Base-by-base conservation (phyloP, 352 stramenopile genomes). In the Aphanomyces euteiches region DNA sequence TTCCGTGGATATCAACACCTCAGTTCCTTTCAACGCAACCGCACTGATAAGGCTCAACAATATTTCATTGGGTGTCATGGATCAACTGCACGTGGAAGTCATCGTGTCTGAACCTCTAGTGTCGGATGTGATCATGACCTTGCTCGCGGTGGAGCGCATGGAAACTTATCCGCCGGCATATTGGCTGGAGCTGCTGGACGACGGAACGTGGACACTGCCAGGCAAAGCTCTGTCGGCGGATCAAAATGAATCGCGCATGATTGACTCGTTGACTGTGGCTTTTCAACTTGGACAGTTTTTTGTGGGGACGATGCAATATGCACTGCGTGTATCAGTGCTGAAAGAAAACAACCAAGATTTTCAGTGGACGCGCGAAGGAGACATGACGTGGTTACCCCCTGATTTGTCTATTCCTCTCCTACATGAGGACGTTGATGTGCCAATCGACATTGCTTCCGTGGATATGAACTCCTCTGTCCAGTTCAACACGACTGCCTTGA, bases 391-490 rank as follows among this genome's bases (percentile, higher is more conserved):
- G 7, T 79, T 77, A 69, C 87, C 78, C n/a, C 80, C 83, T 47
- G 87, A 28, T 28, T 2, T 28, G 28, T 28, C 28, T 28, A 28
- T 28, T 28, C 28, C 28, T 28, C 28, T 28, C 28, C 28, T 28
- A 28, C 28, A 28, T 28, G 28, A 28, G 28, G 28, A 28, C 0
- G 28, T 28, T 2, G 28, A 28, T 2, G 28, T 2, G 82, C 56
- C 93, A 92, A 60, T 93, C 90, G 36, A 79, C 78, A 56, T 92
- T 69, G 66, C 90, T 81, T 7, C 87, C 80, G 1, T 82, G 75
- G 57, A 93, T 95, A 21, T 84, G 84, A 47, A 57, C 61, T 53
- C 84, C 86, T 10, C 78, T 79, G 67, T 95, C 87, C 0, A 79
- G 78, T 56, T 92, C 76, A 15, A 79, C 76, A 15, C 74, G 76